phyloP scores from a whole-genome alignment of 495 filamentous ascomycete species.

The Neurospora tetraspora region DNA sequence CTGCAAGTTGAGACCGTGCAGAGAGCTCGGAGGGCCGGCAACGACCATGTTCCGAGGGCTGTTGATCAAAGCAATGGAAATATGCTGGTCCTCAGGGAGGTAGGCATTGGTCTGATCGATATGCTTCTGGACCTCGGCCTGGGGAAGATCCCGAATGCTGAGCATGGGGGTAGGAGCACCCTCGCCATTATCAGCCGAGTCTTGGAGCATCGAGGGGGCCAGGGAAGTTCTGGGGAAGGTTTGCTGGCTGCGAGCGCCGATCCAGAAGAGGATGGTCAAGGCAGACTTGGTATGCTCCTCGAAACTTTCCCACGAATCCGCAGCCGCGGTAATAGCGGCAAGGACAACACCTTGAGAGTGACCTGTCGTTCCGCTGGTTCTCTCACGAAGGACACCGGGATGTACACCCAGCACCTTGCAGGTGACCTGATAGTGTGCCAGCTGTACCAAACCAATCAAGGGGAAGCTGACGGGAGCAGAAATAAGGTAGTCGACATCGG shows the following conservation, averaged over 20 bases:
- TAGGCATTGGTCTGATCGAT: slow-evolving; percentile 94
- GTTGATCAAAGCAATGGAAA: slow-evolving; percentile 91
- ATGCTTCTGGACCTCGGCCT: slow-evolving; percentile 79
- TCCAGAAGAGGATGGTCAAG: slow-evolving; percentile 97
- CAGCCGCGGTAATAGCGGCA: slow-evolving; percentile 82
- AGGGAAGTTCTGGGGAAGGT: slow-evolving; percentile 91
- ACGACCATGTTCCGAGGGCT: slow-evolving; percentile 95
- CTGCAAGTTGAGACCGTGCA: slow-evolving; percentile 90
- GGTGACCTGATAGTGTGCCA: slow-evolving; percentile 87
- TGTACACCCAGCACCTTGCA: slow-evolving; percentile 81
- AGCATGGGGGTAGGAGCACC: slow-evolving; percentile 94
- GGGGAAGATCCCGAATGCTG: slow-evolving; percentile 85
- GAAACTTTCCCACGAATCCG: slow-evolving; percentile 84
- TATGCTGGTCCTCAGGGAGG: slow-evolving; percentile 82
- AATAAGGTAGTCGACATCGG: slow-evolving; percentile 90
- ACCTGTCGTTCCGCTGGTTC: slow-evolving; percentile 79
- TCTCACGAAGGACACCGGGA: slow-evolving; percentile 74
- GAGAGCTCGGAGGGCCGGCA: slow-evolving; percentile 86
- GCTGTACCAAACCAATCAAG: slow-evolving; percentile 87
- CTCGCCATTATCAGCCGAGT: slow-evolving; percentile 89
- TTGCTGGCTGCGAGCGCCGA: slow-evolving; percentile 95
- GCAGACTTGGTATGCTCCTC: slow-evolving; percentile 64
- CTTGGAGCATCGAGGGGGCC: slow-evolving; percentile 83
- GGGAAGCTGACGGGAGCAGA: slow-evolving; percentile 96
- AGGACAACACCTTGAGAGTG: slow-evolving; percentile 96